These are phyloP conservation scores for Cinnamomum chago DNA, from an alignment of 164 flowering plant species.

Conservation along the genomic window DNA sequence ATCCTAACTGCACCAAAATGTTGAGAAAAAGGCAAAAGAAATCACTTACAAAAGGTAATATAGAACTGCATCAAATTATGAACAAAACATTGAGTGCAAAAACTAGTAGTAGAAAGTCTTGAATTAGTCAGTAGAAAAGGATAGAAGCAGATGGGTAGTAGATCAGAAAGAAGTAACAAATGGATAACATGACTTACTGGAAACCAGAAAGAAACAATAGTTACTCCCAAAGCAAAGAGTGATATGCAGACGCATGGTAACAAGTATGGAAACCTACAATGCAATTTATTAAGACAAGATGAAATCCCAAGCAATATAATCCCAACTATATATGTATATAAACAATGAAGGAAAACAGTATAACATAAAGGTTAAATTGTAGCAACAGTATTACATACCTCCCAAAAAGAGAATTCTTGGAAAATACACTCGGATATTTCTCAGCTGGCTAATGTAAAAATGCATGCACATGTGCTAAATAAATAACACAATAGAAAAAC, in stretches of 20 bases:
- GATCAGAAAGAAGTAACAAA: neutral
- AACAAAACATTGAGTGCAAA: neutral
- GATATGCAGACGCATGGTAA: slow-evolving; percentile 60
- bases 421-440: slow-evolving; percentile 47
- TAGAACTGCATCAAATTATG: neutral
- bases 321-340: neutral
- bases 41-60: too few species aligned
- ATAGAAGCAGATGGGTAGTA: neutral
- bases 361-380: neutral
- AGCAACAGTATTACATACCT: slow-evolving; percentile 24
- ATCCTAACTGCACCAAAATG: neutral
- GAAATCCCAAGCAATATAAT: neutral
- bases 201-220: slow-evolving; percentile 34
- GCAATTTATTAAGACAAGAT: neutral
- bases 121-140: neutral
- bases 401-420: slow-evolving; percentile 44
- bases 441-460: slow-evolving; percentile 49
- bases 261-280: slow-evolving; percentile 61
- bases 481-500: neutral
- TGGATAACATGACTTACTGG: slow-evolving; percentile 35
- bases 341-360: neutral
- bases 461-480: neutral
- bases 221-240: slow-evolving; percentile 30
- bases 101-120: neutral
- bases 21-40: neutral